Percentiles rank a stretch among this genome's conserved stretches.
These are phyloP conservation scores for Hydrangea macrophylla DNA, from an alignment of 148 eudicot genomes.

Conservation along the genomic window DNA sequence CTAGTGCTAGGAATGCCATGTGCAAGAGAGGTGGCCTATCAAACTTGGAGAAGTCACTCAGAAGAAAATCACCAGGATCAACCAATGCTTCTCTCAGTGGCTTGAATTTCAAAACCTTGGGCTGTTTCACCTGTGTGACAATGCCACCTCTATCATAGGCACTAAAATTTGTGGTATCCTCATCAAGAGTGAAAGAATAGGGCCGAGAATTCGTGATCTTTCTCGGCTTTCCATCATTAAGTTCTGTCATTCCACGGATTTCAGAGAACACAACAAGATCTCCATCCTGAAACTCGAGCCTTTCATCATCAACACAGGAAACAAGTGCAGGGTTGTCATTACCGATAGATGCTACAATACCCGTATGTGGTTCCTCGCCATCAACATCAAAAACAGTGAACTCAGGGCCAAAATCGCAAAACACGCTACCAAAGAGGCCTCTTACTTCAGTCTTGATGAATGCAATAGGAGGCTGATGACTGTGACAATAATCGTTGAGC, in stretches of 20 bases:
- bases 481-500: conserved; percentile 68
- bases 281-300: conserved; percentile 75
- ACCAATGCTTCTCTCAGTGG: conserved; percentile 61
- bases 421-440: conserved; percentile 69
- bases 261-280: conserved; percentile 75
- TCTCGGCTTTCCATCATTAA: conserved; percentile 81
- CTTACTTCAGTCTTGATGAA: conserved; percentile 70
- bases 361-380: conserved; percentile 79
- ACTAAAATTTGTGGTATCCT: conserved; percentile 62
- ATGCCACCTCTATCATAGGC: conserved; percentile 67
- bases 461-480: conserved; percentile 71
- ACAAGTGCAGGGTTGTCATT: conserved; percentile 68
- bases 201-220: conserved; percentile 59
- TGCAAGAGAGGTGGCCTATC: conserved; percentile 72
- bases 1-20: conserved; percentile 73
- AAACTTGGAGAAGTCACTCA: conserved; percentile 73
- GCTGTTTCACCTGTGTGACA: conserved; percentile 64
- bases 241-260: conserved; percentile 65
- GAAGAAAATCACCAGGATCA: conserved; percentile 70
- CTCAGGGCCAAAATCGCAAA: conserved; percentile 81
- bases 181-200: conserved; percentile 64
- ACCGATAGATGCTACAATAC: conserved; percentile 73
- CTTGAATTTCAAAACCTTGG: conserved; percentile 64
- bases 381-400: conserved; percentile 71
- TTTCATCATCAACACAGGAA: conserved; percentile 78